These are phyloP conservation scores for Herpotrichia juniperi DNA, from an alignment of 2,329 filamentous ascomycete genomes.

Conservation along the genomic window DNA sequence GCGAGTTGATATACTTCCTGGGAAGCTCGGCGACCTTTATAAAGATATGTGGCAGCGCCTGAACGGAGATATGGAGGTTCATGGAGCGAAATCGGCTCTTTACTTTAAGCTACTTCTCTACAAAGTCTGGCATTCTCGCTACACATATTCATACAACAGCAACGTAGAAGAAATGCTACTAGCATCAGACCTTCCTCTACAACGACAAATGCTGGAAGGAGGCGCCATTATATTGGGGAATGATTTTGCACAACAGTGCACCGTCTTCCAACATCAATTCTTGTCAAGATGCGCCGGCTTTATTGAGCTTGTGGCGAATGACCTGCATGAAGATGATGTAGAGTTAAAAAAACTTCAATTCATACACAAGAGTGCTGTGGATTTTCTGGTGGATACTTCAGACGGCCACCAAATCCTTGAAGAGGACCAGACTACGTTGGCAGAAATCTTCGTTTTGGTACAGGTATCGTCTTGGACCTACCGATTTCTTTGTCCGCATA, in stretches of 20 bases:
- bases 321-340: too few relatives aligned
- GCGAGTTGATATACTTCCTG: constrained; percentile 3
- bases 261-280: constrained; percentile 1
- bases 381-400: too few relatives aligned
- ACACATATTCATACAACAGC: too few relatives aligned
- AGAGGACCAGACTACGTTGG: too few relatives aligned
- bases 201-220: neutral
- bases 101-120: constrained; percentile 4
- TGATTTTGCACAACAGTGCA: neutral
- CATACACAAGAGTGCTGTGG: too few relatives aligned
- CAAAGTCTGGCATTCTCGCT: neutral
- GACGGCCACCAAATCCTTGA: too few relatives aligned
- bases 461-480: too few relatives aligned
- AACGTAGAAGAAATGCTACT: too few relatives aligned
- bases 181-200: neutral
- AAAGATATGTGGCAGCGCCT: constrained; percentile 8
- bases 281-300: constrained; percentile 2
- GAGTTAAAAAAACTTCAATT: too few relatives aligned
- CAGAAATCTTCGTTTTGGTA: too few relatives aligned
- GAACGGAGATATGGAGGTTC: constrained; percentile 1
- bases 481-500: too few relatives aligned
- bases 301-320: too few relatives aligned
- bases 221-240: neutral
- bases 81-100: neutral
- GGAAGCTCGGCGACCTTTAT: constrained; percentile 3